phyloP scores from a whole-genome alignment of 2,329 filamentous ascomycete species.

The Neonectria sp. region DNA sequence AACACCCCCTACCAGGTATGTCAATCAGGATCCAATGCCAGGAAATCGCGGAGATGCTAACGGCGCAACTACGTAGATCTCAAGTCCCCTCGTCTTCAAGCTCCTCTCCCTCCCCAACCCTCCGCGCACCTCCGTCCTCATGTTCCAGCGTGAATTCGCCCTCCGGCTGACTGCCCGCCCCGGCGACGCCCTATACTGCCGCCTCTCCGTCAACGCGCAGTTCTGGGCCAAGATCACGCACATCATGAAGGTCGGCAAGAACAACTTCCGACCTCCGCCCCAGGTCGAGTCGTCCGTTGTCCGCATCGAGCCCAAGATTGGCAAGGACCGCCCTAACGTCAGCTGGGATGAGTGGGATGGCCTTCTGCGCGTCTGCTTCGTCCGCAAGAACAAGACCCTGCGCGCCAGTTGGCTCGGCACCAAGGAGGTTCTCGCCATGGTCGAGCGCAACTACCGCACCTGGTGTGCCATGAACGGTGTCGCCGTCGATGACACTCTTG shows the following conservation, averaged over 20 bases:
- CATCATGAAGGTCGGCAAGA: constrained; percentile 94
- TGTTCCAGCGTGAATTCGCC: constrained; percentile 97
- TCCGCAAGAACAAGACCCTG: constrained; percentile 91
- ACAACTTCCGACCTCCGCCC: constrained; percentile 97
- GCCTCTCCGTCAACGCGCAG: constrained; percentile 93
- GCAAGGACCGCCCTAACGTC: constrained; percentile 83
- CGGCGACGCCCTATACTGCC: constrained; percentile 89
- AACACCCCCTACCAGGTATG: constrained; percentile 75
- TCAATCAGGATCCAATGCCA: neutral
- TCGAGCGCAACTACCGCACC: constrained; percentile 89
- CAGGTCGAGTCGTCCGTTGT: constrained; percentile 94
- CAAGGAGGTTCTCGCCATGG: constrained; percentile 83
- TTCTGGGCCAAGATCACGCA: constrained; percentile 80
- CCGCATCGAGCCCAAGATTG: constrained; percentile 88
- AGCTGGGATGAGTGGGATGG: constrained; percentile 97
- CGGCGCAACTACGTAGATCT: constrained; percentile 71
- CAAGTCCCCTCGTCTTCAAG: constrained; percentile 91
- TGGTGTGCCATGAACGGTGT: constrained; percentile 93
- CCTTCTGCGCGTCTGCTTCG: constrained; percentile 79
- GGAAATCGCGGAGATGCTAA: constrained; percentile 33
- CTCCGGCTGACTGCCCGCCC: constrained; percentile 90
- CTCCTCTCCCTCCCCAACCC: constrained; percentile 86
- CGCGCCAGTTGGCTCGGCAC: constrained; percentile 86
- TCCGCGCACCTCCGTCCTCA: constrained; percentile 88
- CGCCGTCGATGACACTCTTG: constrained; percentile 77